Evolutionary conservation across 2,329 filamentous ascomycete species (phyloP).

Genomic region (Alternaria arbusti): DNA sequence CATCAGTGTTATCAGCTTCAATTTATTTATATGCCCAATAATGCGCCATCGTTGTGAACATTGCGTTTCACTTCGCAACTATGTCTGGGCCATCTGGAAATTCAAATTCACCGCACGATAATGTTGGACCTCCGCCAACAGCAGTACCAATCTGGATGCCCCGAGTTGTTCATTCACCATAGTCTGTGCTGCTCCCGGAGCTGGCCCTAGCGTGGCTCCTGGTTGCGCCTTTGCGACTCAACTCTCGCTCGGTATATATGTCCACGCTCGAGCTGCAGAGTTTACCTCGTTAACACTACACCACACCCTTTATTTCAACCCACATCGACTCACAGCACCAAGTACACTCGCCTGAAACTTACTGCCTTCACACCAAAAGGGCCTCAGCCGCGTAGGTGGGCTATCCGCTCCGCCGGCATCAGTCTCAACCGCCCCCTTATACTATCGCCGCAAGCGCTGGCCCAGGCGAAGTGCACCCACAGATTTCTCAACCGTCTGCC

Average conservation of each 20-base stretch:
- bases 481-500: rapidly evolving
- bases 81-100: background rate
- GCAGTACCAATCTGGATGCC: background rate
- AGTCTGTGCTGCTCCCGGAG: background rate
- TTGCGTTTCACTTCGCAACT: background rate
- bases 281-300: background rate
- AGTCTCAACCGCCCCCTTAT: background rate
- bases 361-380: rapidly evolving
- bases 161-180: background rate
- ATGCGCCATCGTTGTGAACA: background rate
- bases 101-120: background rate
- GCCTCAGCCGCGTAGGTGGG: background rate
- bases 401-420: background rate
- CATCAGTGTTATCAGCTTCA: background rate
- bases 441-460: background rate
- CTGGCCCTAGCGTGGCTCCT: background rate
- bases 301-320: background rate
- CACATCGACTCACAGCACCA: background rate
- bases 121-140: background rate
- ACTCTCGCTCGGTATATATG: background rate
- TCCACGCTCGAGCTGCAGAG: background rate
- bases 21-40: background rate
- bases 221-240: background rate
- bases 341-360: background rate
- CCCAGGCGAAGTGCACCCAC: background rate